Evolutionary conservation across 2,329 filamentous ascomycete species (phyloP).

Genomic region (Stagonosporopsis cucurbitacearum): DNA sequence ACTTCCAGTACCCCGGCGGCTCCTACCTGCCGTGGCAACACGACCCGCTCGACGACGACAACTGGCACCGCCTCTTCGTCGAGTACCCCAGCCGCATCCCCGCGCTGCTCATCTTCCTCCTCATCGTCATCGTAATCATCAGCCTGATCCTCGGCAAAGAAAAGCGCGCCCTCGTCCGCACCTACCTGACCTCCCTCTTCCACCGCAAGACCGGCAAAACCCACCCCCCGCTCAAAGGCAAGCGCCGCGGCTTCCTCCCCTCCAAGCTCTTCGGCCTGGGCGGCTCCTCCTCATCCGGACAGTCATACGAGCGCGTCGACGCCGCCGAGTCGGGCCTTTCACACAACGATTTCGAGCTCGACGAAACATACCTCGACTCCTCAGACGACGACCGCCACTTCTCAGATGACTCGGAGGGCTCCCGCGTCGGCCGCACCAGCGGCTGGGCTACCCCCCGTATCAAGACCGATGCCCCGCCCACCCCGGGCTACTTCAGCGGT

Average conservation of each 20-base stretch:
- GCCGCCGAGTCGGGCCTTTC: constrained; percentile 76
- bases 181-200: constrained; percentile 59
- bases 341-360: constrained; percentile 75
- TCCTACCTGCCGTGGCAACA: constrained; percentile 53
- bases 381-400: constrained; percentile 62
- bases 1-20: constrained; percentile 82
- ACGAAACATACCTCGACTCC: constrained; percentile 54
- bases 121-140: constrained; percentile 71
- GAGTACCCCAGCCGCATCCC: constrained; percentile 70
- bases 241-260: constrained; percentile 43
- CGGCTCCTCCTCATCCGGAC: constrained; percentile 49
- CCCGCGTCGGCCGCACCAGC: constrained; percentile 65
- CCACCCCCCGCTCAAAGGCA: constrained; percentile 39
- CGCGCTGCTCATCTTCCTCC: constrained; percentile 76
- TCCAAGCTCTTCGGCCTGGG: constrained; percentile 67
- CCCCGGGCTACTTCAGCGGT: constrained; percentile 31
- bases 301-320: constrained; percentile 75
- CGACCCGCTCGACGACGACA: constrained; percentile 58
- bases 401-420: constrained; percentile 67
- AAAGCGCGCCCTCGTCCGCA: constrained; percentile 65
- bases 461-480: constrained; percentile 42
- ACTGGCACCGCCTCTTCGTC: constrained; percentile 67
- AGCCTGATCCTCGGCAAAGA: constrained; percentile 84
- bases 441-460: constrained; percentile 72
- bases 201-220: constrained; percentile 52